Evolutionary conservation across 192 early-diverging fungal genomes (phyloP), one percentile per base, ranked within the genome.

Genomic region (Neocallimastix lanati): DNA sequence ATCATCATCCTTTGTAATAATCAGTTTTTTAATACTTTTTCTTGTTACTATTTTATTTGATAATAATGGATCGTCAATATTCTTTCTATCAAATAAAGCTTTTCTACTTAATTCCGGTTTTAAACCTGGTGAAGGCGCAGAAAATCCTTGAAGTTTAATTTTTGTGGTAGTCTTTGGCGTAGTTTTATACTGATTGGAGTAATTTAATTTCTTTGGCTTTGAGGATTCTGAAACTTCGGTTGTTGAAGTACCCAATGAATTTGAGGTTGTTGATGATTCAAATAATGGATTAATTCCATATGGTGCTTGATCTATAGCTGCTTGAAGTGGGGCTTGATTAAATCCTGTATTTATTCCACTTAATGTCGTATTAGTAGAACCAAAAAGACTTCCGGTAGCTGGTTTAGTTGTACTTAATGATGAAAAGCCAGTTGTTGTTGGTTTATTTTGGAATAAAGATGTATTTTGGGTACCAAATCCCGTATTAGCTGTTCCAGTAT

Each of bases 271-370:
- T 11, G 67, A 27, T 35, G 82, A 25, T 18, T 90, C 86, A 81
- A 98, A 95, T 33, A 98, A 85, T 36, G 94, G 91, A 77, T 91
- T 95, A 76, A 85, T 85, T 29, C 96, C 96, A 83, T 97, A 98
- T 13, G 96, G 95, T 81, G 93, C 92, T 78, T 87, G 85, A 79
- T 95, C 94, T 78, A 98, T 91, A 28, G 88, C 86, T 7, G 95
- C 95, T 15, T 89, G 85, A 28, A 96, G 82, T 38, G 81, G 76
- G 30, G 78, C 6, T 14, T 35, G 14, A 29, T 28, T 76, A 7
- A 29, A 25, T 30, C 30, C 79, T 11, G 29, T 76, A 40, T 38
- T 67, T 35, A 76, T 15, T 35, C 76, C 29, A 78, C 67, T 25
- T 28, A 80, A 28, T 28, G 86, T 78, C 13, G 85, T 78, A 7